Percentiles rank a stretch among this genome's conserved stretches.
Conservation (phyloP, 176 grass and related monocot genomes). For the Neostapfia colusana region DNA sequence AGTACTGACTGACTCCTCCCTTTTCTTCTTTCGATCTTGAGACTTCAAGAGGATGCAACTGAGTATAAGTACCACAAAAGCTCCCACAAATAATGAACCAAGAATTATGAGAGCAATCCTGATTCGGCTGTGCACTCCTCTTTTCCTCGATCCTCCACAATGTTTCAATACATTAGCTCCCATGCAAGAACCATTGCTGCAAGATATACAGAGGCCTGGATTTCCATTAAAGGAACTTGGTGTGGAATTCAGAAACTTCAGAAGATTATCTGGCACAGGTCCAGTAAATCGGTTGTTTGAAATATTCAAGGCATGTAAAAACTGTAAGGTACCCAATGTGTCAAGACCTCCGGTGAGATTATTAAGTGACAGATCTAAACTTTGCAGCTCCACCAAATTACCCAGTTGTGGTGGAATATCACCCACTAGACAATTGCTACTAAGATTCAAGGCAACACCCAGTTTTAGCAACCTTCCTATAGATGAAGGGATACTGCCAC, state of each 20-base stretch:
- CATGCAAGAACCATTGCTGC: constrained; percentile 46
- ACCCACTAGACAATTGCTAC: constrained; percentile 58
- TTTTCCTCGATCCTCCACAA: constrained; percentile 35
- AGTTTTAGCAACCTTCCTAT: constrained; percentile 54
- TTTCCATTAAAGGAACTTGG: constrained; percentile 72
- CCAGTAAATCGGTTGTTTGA: constrained; percentile 72
- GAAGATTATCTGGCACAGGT: constrained; percentile 50
- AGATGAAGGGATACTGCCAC: constrained; percentile 60
- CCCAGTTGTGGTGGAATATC: constrained; percentile 46
- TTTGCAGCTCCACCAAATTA: constrained; percentile 50
- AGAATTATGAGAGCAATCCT: constrained; percentile 48
- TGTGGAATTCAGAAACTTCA: constrained; percentile 50
- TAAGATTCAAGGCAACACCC: constrained; percentile 60
- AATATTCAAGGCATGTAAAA: constrained; percentile 55
- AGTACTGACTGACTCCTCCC: constrained; percentile 6
- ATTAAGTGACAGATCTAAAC: constrained; percentile 79
- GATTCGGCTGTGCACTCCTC: constrained; percentile 31
- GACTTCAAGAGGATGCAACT: constrained; percentile 36
- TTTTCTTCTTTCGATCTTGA: constrained; percentile 20
- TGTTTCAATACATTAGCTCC: constrained; percentile 37
- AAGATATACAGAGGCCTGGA: constrained; percentile 59
- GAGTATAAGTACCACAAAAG: constrained; percentile 38
- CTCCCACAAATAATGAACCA: constrained; percentile 42
- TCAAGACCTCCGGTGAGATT: constrained; percentile 56
- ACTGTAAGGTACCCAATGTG: constrained; percentile 43